Evolutionary conservation across 495 filamentous ascomycete species (phyloP), one percentile per base, ranked within the genome.

Genomic region (Bacidia gigantensis): DNA sequence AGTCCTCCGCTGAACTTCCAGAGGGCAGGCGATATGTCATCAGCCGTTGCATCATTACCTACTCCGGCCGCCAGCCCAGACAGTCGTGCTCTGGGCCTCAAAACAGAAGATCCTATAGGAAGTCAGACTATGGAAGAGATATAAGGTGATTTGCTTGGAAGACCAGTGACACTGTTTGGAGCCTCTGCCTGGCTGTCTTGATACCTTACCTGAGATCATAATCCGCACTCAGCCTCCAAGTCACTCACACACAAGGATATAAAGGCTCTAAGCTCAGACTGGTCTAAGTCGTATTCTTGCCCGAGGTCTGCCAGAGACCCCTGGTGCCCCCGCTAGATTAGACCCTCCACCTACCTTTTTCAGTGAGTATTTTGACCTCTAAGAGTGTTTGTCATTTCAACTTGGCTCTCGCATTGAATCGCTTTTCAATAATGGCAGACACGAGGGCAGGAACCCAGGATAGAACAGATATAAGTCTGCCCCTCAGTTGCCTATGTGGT

Each of bases 1-100:
- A 89, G 84, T 58, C 84, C 84, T 0, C 67, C 62, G 0, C 61
- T 70, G 11, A 78, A 70, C 2, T 89, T 78, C 55, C 72, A 81
- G 38, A 88, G 86, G 54, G 57, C 61, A n/a, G 49, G 61, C 23
- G 17, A 48, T 14, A 29, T 40, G 14, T 50, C 52, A 26, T 44
- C 44, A 20, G 46, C 32, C 20, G 51, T 51, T 5, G 55, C 41
- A 32, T 49, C 52, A 5, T 40, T 58, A 14, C 58, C 58, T 20
- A 60, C 58, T 5, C 58, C 58, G 9, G 56, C 48, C 1, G 56
- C 58, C 18, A 58, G 56, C n/a, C 58, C 58, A 26, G 48, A 55
- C 51, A 51, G 48, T 11, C 32, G 18, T 20, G 50, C 54, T 35
- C 32, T 53, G 9, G 48, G 49, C 11, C 43, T 52, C 18, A 43